phyloP scores from a whole-genome alignment of 202 grass and related monocot species.

The Dendrocalamus latiflorus region DNA sequence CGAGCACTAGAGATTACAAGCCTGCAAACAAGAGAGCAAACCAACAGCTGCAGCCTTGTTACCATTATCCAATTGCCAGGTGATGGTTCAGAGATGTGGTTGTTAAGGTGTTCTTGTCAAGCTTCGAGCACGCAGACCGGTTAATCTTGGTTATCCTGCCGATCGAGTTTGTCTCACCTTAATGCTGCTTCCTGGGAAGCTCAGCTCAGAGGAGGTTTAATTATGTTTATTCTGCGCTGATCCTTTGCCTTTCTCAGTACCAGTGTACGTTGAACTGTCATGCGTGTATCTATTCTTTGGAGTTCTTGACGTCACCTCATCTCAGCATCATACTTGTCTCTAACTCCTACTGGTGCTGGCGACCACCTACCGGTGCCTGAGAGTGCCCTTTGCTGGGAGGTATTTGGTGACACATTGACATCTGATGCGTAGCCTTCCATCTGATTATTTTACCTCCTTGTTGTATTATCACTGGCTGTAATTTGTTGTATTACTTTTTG shows the following conservation, averaged over 20 bases:
- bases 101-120: too few species aligned
- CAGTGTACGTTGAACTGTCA: slow-evolving; percentile 22
- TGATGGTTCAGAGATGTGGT: too few species aligned
- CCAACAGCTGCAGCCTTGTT: too few species aligned
- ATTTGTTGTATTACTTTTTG: neutral
- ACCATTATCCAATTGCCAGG: too few species aligned
- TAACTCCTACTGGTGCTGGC: slow-evolving; percentile 9
- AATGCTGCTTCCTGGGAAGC: too few species aligned
- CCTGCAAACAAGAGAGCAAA: too few species aligned
- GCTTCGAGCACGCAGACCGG: too few species aligned
- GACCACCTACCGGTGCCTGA: slow-evolving; percentile 31
- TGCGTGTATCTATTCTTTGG: slow-evolving; percentile 10
- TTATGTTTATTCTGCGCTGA: slow-evolving; percentile 6
- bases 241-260: slow-evolving; percentile 19
- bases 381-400: neutral
- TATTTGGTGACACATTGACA: slow-evolving; percentile 38
- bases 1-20: too few species aligned
- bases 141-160: too few species aligned
- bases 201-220: too few species aligned
- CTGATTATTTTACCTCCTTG: neutral
- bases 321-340: slow-evolving; percentile 30
- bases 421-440: slow-evolving; percentile 29
- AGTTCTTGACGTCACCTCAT: slow-evolving; percentile 19
- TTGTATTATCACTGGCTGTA: neutral
- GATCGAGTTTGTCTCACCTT: too few species aligned